phyloP scores from a whole-genome alignment of 2,329 filamentous ascomycete genomes.

The Paraconiothyrium brasiliense region DNA sequence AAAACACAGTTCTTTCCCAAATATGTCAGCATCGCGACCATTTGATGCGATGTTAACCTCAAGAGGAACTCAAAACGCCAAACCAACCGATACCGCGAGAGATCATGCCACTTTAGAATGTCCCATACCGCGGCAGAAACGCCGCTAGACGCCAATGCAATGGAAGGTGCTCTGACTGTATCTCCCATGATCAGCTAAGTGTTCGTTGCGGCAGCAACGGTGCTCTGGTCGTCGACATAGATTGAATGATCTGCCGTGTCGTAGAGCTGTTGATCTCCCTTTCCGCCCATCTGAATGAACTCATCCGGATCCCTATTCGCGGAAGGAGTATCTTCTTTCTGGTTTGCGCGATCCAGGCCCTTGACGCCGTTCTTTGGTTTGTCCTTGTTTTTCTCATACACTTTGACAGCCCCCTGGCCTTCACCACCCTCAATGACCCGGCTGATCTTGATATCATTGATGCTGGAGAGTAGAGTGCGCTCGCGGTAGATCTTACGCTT shows the following conservation, averaged over 20 bases:
- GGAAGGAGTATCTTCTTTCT: conserved; percentile 71
- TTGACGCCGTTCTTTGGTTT: conserved; percentile 27
- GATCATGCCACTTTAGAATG: neutral
- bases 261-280: conserved; percentile 83
- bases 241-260: conserved; percentile 65
- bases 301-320: conserved; percentile 74
- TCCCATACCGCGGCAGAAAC: conserved; percentile 18
- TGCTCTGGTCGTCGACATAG: conserved; percentile 40
- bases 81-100: conserved; percentile 25
- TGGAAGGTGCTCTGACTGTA: conserved; percentile 11
- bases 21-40: neutral
- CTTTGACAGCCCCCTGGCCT: conserved; percentile 57
- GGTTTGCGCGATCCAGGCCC: conserved; percentile 27
- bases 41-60: neutral
- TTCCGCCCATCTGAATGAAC: conserved; percentile 86
- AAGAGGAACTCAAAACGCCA: conserved; percentile 12
- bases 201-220: conserved; percentile 19
- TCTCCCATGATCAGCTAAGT: conserved; percentile 6
- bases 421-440: conserved; percentile 66
- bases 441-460: conserved; percentile 77
- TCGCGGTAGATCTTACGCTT: conserved; percentile 82
- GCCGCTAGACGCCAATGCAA: conserved; percentile 24
- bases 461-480: conserved; percentile 81
- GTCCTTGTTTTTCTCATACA: conserved; percentile 50
- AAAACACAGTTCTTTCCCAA: neutral